Base-by-base conservation (phyloP, 495 filamentous ascomycete genomes). In the Hyaloscypha finlandica region DNA sequence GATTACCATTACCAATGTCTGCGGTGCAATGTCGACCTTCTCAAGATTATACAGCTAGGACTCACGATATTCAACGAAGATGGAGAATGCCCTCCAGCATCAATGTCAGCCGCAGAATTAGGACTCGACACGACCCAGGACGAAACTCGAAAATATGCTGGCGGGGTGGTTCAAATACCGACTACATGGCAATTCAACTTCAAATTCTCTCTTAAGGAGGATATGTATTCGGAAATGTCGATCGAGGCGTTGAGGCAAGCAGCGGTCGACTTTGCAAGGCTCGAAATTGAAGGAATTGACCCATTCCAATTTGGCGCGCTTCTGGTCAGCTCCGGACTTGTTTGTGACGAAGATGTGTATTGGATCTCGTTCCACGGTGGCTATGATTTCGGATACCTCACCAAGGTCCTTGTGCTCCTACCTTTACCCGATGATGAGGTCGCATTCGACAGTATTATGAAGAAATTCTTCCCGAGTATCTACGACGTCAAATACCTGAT, bases 111-210 rank as follows among this genome's bases (percentile, higher is more conserved):
- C 51, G 82, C 86, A 37, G 87, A 92, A 67, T 79, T 81, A 35
- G 65, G 54, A 77, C 80, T 75, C 76, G 85, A 78, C 71, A 80
- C 77, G 70, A 79, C 78, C 19, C 77, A 65, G 12, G 66, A 70
- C 4, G 75, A 68, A 19, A 66, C 70, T 42, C 75, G 77, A 68
- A 74, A 80, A 59, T 80, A 82, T 64, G 77, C 76, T n/a, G 84
- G 81, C 65, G 84, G 80, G 64, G 81, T 90, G 57, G 79, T 85
- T 8, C 86, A 88, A 31, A 85, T 91, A 35, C 93, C 93, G 11
- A 94, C 89, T 71, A 96, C 95, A 22, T 99, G 95, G 95, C 93
- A 96, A 69, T 99, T 99, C 84, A 97, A 99, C 80, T 99, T 99
- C 79, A 91, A 94, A 71, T 99, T 98, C 75, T 93, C 92, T 4